These are phyloP conservation scores for Rhodotorula sp. DNA, from an alignment of 1,284 basidiomycete species.

Conservation along the genomic window DNA sequence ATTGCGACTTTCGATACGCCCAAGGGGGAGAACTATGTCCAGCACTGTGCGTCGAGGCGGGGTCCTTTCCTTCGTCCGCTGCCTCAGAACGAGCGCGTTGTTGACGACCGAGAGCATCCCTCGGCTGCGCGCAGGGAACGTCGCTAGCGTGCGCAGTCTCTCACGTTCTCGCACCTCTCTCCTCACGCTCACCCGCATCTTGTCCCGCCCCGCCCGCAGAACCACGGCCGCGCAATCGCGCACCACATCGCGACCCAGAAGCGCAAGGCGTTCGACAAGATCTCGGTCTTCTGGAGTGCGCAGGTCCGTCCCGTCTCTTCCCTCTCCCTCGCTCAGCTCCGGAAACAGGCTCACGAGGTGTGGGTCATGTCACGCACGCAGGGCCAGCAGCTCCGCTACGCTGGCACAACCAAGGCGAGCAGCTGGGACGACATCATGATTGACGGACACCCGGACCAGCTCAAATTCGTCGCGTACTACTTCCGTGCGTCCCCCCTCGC, in stretches of 20 bases:
- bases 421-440: slow-evolving; percentile 66
- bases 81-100: not conserved
- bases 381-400: slow-evolving; percentile 76
- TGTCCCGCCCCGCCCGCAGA: slow-evolving; percentile 50
- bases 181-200: not conserved
- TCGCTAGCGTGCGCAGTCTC: not conserved
- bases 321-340: no score
- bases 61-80: not conserved
- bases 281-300: slow-evolving; percentile 57
- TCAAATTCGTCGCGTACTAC: slow-evolving; percentile 90
- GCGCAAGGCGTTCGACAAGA: slow-evolving; percentile 64
- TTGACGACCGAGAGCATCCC: no score
- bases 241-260: slow-evolving; percentile 60
- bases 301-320: no score
- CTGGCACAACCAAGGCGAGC: slow-evolving; percentile 55
- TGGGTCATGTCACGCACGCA: slow-evolving; percentile 81
- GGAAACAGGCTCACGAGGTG: no score
- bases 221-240: slow-evolving; percentile 80
- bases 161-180: not conserved
- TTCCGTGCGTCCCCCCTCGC: slow-evolving; percentile 56
- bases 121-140: not conserved
- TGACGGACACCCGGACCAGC: slow-evolving; percentile 69
- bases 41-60: slow-evolving; percentile 62
- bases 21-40: slow-evolving; percentile 62
- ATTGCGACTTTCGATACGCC: slow-evolving; percentile 60